Evolutionary conservation across 495 filamentous ascomycete species (phyloP).

Genomic region (Aspergillus sclerotiicarbonarius): DNA sequence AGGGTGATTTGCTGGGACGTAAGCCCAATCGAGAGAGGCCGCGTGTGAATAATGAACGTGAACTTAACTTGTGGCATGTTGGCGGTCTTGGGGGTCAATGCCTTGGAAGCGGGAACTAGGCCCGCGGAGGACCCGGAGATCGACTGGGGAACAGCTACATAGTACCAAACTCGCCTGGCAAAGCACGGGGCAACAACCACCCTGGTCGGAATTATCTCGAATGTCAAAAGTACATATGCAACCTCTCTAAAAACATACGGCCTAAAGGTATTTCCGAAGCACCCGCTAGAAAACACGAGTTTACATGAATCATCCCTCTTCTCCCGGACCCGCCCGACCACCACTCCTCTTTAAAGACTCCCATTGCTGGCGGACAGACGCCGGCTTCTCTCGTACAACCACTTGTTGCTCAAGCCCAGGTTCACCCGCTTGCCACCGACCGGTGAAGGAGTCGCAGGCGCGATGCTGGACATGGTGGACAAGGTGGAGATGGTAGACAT

Average conservation of each 20-base stretch:
- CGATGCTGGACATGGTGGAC: constrained; percentile 25
- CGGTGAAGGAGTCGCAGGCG: constrained; percentile 63
- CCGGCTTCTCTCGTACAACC: constrained; percentile 78
- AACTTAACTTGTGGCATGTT: constrained; percentile 16
- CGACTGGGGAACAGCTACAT: constrained; percentile 3
- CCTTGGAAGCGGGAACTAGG: constrained; percentile 19
- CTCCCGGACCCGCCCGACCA: constrained; percentile 13
- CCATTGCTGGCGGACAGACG: constrained; percentile 45
- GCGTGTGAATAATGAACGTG: constrained; percentile 11
- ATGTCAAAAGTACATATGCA: constrained; percentile 3
- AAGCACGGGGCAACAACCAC: not conserved
- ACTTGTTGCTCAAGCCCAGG: constrained; percentile 79
- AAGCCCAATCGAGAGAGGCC: constrained; percentile 7
- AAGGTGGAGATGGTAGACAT: not conserved
- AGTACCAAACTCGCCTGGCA: not conserved
- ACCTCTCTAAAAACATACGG: not conserved
- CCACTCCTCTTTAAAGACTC: constrained; percentile 26
- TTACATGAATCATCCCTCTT: constrained; percentile 13
- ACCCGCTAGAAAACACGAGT: not conserved
- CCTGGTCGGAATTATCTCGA: not conserved
- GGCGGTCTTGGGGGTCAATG: constrained; percentile 20
- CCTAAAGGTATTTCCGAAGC: not conserved
- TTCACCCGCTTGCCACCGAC: constrained; percentile 61
- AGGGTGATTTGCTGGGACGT: constrained; percentile 4
- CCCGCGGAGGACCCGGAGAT: constrained; percentile 15